These are phyloP conservation scores for Xerophyta viscosa DNA, from an alignment of 106 monocot genomes.

Conservation along the genomic window DNA sequence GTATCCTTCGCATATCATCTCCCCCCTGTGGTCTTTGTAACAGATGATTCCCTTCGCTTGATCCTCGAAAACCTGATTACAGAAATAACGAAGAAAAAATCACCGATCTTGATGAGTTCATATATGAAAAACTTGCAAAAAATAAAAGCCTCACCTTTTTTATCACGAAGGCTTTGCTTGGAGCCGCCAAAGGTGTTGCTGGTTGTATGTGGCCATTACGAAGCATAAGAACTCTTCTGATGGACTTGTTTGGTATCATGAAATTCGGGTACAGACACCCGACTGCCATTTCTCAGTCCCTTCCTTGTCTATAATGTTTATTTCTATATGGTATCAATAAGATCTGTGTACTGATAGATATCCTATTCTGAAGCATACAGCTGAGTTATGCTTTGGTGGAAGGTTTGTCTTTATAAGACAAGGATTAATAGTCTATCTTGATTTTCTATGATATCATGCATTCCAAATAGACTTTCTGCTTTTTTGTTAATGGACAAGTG, in stretches of 20 bases:
- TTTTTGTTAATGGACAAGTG: no score
- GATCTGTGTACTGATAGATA: no score
- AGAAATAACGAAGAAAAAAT: no score
- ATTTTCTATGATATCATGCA: no score
- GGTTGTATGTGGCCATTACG: conserved; percentile 7
- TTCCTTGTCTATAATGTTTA: no score
- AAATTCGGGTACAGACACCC: background rate
- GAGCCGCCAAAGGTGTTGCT: background rate
- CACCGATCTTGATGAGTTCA: background rate
- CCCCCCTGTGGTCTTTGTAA: conserved; percentile 41
- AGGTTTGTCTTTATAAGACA: background rate
- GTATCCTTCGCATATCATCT: conserved; percentile 46
- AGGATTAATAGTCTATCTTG: no score
- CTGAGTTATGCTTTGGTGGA: background rate
- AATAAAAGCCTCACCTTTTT: conserved; percentile 6
- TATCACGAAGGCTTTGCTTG: background rate
- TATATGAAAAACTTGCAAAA: no score
- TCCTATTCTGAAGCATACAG: no score
- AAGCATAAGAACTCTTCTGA: conserved; percentile 10
- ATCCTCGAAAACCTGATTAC: conserved; percentile 38
- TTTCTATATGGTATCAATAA: no score
- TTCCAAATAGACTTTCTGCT: no score
- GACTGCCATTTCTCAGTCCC: conserved; percentile 32
- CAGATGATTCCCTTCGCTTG: conserved; percentile 25
- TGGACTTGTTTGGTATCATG: background rate